These are phyloP conservation scores for Chrysanthemum lavandulifolium DNA, from an alignment of 129 eudicot species.

Conservation along the genomic window DNA sequence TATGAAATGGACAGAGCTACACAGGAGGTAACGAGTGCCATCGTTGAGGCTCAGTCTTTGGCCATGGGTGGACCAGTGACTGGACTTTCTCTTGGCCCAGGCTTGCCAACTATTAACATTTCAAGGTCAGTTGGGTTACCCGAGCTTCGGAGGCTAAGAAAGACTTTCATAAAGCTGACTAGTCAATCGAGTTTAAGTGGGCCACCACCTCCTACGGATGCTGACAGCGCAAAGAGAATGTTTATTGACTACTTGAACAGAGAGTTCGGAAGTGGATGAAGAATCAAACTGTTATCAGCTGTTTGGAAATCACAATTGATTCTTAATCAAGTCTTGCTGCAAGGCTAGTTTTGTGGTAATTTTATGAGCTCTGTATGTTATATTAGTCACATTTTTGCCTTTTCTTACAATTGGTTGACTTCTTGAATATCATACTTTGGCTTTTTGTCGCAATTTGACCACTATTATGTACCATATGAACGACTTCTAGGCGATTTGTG, in stretches of 20 bases:
- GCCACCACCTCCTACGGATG: constrained; percentile 90
- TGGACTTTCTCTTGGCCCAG: constrained; percentile 62
- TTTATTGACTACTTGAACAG: constrained; percentile 91
- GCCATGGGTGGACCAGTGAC: constrained; percentile 79
- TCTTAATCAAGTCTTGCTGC: not conserved
- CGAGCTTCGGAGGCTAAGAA: constrained; percentile 79
- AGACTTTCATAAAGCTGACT: constrained; percentile 84
- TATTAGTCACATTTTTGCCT: not conserved
- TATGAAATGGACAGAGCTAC: constrained; percentile 96
- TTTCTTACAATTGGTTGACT: constrained; percentile 1
- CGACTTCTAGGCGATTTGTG: not conserved
- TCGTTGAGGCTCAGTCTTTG: constrained; percentile 78
- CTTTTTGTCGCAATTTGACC: not conserved
- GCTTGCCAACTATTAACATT: constrained; percentile 54
- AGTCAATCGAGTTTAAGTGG: constrained; percentile 96
- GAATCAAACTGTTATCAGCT: not conserved
- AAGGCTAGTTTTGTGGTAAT: constrained; percentile 10
- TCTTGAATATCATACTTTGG: constrained; percentile 7
- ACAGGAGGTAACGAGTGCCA: constrained; percentile 68
- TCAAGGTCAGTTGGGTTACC: constrained; percentile 77
- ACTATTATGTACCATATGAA: constrained; percentile 1
- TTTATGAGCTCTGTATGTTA: constrained; percentile 1
- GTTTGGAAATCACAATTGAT: not conserved
- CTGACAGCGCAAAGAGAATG: constrained; percentile 94
- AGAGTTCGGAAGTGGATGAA: constrained; percentile 66